phyloP scores from a whole-genome alignment of 2,329 filamentous ascomycete species.

The Nemania diffusa region DNA sequence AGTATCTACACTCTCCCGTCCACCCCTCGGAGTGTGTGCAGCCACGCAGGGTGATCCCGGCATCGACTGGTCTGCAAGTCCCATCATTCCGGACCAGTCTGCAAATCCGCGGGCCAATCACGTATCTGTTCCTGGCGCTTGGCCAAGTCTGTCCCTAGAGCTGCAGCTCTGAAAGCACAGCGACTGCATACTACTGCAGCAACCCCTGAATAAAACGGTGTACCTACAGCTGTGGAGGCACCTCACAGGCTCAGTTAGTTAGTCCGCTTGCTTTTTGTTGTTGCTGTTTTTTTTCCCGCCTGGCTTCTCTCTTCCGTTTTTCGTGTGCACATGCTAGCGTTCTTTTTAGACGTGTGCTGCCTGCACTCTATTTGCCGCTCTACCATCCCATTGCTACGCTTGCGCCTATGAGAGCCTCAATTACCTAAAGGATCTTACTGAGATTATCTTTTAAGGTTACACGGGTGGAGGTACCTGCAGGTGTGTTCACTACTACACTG shows the following conservation, averaged over 20 bases:
- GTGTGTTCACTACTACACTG: too few species aligned
- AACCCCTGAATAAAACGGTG: constrained; percentile 35
- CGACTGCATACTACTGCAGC: constrained; percentile 8
- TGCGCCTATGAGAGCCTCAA: neutral
- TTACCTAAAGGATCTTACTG: neutral
- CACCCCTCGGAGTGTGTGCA: constrained; percentile 2
- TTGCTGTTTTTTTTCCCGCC: neutral
- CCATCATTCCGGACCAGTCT: constrained; percentile 40
- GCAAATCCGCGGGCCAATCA: constrained; percentile 46
- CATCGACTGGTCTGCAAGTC: constrained; percentile 31
- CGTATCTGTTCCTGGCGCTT: constrained; percentile 47
- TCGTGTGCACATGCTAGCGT: neutral
- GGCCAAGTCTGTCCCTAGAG: constrained; percentile 35
- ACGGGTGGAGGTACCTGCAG: neutral
- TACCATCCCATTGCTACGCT: neutral
- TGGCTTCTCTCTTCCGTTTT: neutral
- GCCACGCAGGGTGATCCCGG: constrained; percentile 24
- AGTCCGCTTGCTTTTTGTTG: constrained; percentile 3
- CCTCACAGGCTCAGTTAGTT: neutral
- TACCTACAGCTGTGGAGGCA: neutral
- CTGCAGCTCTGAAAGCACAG: constrained; percentile 11
- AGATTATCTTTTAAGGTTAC: neutral
- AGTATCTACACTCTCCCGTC: neutral
- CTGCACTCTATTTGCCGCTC: neutral
- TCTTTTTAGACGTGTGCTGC: neutral